Conservation (phyloP, 169 alveolate species). For the Besnoitia besnoiti region DNA sequence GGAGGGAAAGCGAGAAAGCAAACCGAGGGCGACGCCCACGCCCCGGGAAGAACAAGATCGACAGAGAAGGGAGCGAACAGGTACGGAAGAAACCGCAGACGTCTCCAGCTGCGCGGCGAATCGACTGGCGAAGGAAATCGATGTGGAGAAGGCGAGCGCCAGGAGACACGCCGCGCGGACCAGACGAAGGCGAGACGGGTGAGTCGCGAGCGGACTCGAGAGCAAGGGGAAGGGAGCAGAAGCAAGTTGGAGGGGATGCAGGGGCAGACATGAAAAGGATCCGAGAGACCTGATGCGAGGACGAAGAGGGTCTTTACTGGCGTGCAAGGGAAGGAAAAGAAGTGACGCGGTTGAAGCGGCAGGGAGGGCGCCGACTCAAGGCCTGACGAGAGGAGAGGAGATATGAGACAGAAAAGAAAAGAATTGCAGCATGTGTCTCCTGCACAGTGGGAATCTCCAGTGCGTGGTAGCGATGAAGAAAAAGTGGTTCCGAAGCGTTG, state of each 20-base stretch:
- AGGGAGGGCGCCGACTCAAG: too few species aligned
- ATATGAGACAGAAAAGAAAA: too few species aligned
- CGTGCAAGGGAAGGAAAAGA: too few species aligned
- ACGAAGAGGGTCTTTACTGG: too few species aligned
- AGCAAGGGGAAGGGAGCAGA: neutral
- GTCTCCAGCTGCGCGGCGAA: neutral
- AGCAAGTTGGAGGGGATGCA: neutral
- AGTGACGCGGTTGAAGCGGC: too few species aligned
- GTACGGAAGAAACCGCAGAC: neutral
- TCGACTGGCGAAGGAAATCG: neutral
- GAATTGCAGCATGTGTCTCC: too few species aligned
- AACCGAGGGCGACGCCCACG: neutral
- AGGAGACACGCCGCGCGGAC: neutral
- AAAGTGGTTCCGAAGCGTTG: too few species aligned
- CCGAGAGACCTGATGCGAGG: too few species aligned
- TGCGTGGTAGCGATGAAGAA: too few species aligned
- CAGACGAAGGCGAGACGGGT: neutral
- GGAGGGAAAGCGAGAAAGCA: neutral
- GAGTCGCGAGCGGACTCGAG: neutral
- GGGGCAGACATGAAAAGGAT: neutral
- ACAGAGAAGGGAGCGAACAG: neutral
- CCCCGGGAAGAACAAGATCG: neutral
- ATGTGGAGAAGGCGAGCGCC: neutral
- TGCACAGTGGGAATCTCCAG: too few species aligned
- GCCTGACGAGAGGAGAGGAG: too few species aligned